Base-by-base conservation (phyloP, 345 rosid genomes). In the Clausena lansium region DNA sequence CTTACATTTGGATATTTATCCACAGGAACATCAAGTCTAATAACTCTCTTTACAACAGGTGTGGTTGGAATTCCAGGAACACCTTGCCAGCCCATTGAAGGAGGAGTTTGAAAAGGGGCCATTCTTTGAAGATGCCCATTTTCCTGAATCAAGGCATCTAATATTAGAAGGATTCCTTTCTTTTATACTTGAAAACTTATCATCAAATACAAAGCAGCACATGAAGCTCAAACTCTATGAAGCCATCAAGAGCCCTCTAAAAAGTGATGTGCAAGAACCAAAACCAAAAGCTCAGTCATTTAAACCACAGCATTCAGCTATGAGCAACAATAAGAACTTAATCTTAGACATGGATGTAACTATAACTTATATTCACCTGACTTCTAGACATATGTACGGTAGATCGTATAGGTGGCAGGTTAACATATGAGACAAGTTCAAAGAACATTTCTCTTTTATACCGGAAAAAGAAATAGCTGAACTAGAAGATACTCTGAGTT, bases 1-100 rank as follows among this genome's bases (percentile, higher is more conserved):
- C 97, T 85, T 83, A 95, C 99, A 77, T 80, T 93, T 72, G 99
- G 99, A 81, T 87, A 91, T 78, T 92, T 90, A 78, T 95, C 96
- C 76, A 91, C 96, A 6, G 99, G 99, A 72, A 95, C 94, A 84
- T 95, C 98, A 78, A 95, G 98, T 77, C 97, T 89, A 78, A 93
- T 63, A 39, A 93, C 90, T 90, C 81, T 89, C 82, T 91, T 93
- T 59, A 91, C 91, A 61, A 88, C 80, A 30, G 97, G 92, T 33
- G 92, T 80, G 45, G 82, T 58, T 41, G 90, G 93, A 75, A 90
- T 82, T 57, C 96, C 90, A 2, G 93, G 87, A 81, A 86, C 85
- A 75, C 92, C 96, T 32, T 91, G 81, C 99, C 97, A 95, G 76
- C 96, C 93, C 64, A 86, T 77, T 70, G 97, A 11, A 41, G 50